A percentile compares a stretch with the other conserved stretches of the same genome.
phyloP scores from a whole-genome alignment of 768 basidiomycete genomes.

The Boletus rufocinnamomeus region DNA sequence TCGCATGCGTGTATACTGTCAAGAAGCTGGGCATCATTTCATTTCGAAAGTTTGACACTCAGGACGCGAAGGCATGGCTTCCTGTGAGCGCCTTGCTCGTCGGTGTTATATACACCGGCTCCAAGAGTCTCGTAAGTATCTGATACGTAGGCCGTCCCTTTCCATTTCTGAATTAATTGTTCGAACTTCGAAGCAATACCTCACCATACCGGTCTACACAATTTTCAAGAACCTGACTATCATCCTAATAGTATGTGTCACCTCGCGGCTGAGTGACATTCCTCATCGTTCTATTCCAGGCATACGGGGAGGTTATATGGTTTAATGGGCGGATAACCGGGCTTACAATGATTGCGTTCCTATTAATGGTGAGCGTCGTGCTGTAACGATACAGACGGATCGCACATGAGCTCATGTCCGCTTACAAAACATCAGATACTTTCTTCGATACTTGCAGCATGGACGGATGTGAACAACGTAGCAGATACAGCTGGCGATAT shows the following conservation, averaged over 20 bases:
- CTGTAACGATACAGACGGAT: not conserved
- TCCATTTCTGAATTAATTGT: constrained; percentile 1
- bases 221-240: constrained; percentile 99
- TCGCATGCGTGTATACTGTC: constrained; percentile 67
- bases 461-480: constrained; percentile 69
- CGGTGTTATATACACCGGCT: constrained; percentile 95
- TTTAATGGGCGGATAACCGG: constrained; percentile 89
- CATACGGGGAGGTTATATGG: constrained; percentile 97
- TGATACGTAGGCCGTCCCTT: not conserved
- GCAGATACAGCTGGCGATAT: constrained; percentile 30
- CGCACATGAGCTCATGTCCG: not conserved
- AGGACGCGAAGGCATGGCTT: constrained; percentile 92
- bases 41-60: constrained; percentile 78
- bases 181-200: constrained; percentile 77
- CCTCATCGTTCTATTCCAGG: constrained; percentile 45
- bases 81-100: constrained; percentile 93
- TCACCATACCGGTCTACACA: constrained; percentile 96
- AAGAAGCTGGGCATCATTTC: constrained; percentile 80
- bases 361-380: constrained; percentile 73
- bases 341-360: constrained; percentile 85
- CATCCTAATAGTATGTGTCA: constrained; percentile 81
- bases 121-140: constrained; percentile 88
- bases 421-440: constrained; percentile 56
- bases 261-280: not conserved
- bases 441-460: constrained; percentile 97